Evolutionary conservation across 1,284 basidiomycete species (phyloP).

Genomic region (Leccinum variabile): DNA sequence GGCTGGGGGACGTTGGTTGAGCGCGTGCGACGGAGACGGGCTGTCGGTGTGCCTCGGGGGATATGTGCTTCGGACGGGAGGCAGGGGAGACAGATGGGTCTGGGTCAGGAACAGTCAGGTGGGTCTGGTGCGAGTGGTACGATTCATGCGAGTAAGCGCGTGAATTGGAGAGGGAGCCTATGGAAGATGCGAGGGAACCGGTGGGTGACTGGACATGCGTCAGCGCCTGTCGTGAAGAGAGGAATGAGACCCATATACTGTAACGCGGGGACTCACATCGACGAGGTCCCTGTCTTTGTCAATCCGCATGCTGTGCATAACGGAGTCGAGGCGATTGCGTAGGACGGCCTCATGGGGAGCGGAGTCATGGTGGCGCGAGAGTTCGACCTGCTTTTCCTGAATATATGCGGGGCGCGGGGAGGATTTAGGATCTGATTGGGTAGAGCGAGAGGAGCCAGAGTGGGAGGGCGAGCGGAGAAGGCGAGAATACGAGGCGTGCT

Average conservation of each 20-base stretch:
- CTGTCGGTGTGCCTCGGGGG: constrained; percentile 9
- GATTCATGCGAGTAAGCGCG: constrained; percentile 29
- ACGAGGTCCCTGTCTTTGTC: constrained; percentile 23
- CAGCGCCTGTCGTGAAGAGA: constrained; percentile 21
- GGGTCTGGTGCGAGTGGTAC: constrained; percentile 19
- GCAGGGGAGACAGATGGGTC: constrained; percentile 11
- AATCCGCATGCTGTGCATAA: constrained; percentile 40
- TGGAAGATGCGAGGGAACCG: constrained; percentile 33
- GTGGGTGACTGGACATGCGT: constrained; percentile 23
- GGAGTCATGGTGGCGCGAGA: constrained; percentile 24
- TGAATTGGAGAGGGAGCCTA: constrained; percentile 33
- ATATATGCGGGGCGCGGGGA: constrained; percentile 12
- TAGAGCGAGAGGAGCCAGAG: constrained; percentile 33
- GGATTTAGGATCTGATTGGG: constrained; percentile 16
- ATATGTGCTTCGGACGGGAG: constrained; percentile 4
- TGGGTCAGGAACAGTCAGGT: constrained; percentile 23
- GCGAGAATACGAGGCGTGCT: constrained; percentile 32
- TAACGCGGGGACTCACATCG: constrained; percentile 29
- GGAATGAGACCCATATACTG: constrained; percentile 5
- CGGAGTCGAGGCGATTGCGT: constrained; percentile 53
- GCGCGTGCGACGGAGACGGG: constrained; percentile 14
- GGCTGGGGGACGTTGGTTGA: constrained; percentile 11
- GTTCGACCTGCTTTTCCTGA: constrained; percentile 27
- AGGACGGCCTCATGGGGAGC: constrained; percentile 59
- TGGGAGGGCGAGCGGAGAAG: constrained; percentile 33